A percentile compares a stretch with the other conserved stretches of the same genome.
Evolutionary conservation across 257 asterid genomes (phyloP).

Genomic region (Nicotiana attenuata): DNA sequence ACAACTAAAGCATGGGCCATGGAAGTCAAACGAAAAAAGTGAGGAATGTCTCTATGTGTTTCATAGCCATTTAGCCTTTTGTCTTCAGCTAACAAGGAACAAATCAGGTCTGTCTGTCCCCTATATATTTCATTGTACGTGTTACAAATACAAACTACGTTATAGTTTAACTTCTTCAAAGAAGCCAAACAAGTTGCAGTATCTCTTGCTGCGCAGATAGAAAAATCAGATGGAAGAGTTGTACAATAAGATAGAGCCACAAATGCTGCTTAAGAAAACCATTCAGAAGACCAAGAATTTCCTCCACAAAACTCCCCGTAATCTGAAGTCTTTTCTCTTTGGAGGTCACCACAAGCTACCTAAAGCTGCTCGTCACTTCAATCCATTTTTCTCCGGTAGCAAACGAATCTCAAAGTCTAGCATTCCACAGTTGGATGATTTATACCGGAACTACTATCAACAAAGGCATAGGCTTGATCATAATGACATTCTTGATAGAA

Average conservation of each 20-base stretch:
- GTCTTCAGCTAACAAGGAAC: background rate
- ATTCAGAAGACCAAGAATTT: constrained; percentile 44
- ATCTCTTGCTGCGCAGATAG: constrained; percentile 17
- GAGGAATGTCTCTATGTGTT: background rate
- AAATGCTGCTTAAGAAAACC: constrained; percentile 48
- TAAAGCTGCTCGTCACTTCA: constrained; percentile 19
- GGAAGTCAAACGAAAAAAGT: background rate
- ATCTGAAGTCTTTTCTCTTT: constrained; percentile 41
- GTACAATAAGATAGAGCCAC: constrained; percentile 25
- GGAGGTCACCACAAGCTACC: constrained; percentile 40
- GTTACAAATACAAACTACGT: background rate
- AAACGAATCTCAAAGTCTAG: constrained; percentile 18
- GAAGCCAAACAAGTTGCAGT: constrained; percentile 21
- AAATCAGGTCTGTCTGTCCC: background rate
- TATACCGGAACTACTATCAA: constrained; percentile 31
- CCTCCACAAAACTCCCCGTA: constrained; percentile 34
- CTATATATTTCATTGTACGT: background rate
- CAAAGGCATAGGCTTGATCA: constrained; percentile 25
- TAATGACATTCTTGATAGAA: constrained; percentile 15
- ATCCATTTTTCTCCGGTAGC: constrained; percentile 24
- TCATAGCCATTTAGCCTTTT: background rate
- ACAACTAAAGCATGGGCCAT: background rate
- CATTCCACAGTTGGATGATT: constrained; percentile 28
- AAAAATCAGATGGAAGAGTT: constrained; percentile 27
- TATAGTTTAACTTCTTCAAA: constrained; percentile 3